Evolutionary conservation across 768 basidiomycete species (phyloP).

Genomic region (Tulasnella sp.): DNA sequence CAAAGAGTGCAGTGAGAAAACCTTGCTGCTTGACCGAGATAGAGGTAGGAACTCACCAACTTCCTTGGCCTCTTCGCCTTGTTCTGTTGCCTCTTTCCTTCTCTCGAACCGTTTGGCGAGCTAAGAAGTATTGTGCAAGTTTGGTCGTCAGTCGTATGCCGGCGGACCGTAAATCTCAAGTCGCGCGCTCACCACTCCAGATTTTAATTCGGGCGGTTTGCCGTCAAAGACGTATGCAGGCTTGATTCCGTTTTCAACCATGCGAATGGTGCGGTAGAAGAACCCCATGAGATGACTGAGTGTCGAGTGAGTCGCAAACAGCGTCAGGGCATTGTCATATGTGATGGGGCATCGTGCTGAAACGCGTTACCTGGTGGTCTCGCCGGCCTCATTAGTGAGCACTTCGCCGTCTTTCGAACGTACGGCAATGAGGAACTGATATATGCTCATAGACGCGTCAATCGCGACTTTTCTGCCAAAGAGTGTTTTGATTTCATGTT

Average conservation of each 20-base stretch:
- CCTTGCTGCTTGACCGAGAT: not conserved
- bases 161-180: constrained; percentile 39
- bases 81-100: constrained; percentile 90
- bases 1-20: not conserved
- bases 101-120: constrained; percentile 93
- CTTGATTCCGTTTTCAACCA: constrained; percentile 98
- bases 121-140: constrained; percentile 43
- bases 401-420: constrained; percentile 94
- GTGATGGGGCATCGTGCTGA: not conserved
- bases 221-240: constrained; percentile 98
- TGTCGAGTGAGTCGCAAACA: constrained; percentile 5
- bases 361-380: constrained; percentile 70
- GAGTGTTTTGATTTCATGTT: constrained; percentile 94
- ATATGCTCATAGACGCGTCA: constrained; percentile 96
- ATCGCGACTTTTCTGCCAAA: constrained; percentile 98
- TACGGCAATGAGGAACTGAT: constrained; percentile 97
- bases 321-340: not conserved
- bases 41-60: constrained; percentile 48
- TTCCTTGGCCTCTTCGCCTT: constrained; percentile 94
- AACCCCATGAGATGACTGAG: constrained; percentile 95
- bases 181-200: constrained; percentile 67
- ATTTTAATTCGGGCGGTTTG: constrained; percentile 95
- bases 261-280: constrained; percentile 95
- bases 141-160: not conserved
- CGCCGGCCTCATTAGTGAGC: constrained; percentile 95